Evolutionary conservation across 352 stramenopile genomes (phyloP).

Genomic region (Plasmopara muralis): DNA sequence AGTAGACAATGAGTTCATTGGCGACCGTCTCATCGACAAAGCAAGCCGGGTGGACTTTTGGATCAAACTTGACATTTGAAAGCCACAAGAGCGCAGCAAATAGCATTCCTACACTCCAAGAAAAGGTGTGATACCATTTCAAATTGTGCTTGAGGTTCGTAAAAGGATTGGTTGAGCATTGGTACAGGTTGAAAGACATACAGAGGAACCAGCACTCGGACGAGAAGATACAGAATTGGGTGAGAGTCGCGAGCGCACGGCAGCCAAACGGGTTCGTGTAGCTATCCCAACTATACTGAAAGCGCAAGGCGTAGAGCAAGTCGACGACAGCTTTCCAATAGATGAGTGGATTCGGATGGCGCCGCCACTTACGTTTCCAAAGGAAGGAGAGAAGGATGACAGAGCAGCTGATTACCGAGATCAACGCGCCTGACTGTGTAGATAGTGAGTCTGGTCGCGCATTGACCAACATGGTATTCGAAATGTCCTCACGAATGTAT

Average conservation of each 20-base stretch:
- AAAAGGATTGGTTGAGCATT: constrained; percentile 84
- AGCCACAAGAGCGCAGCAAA: constrained; percentile 54
- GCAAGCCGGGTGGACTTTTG: constrained; percentile 40
- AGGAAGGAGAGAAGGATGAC: constrained; percentile 64
- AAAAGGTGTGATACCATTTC: constrained; percentile 67
- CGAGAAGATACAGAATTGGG: constrained; percentile 69
- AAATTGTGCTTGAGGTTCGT: constrained; percentile 73
- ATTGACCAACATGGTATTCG: constrained; percentile 21
- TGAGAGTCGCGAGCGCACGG: constrained; percentile 49
- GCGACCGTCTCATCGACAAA: constrained; percentile 70
- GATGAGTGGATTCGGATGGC: constrained; percentile 76
- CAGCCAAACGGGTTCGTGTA: constrained; percentile 45
- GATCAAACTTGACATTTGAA: constrained; percentile 45
- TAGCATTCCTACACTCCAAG: constrained; percentile 51
- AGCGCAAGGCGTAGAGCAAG: constrained; percentile 65
- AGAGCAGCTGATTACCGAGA: constrained; percentile 72
- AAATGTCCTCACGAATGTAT: neutral
- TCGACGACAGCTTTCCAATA: constrained; percentile 79
- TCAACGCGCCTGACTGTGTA: constrained; percentile 58
- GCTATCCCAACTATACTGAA: constrained; percentile 62
- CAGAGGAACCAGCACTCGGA: constrained; percentile 86
- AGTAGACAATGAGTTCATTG: constrained; percentile 64
- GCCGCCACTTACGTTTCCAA: constrained; percentile 57
- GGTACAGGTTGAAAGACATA: constrained; percentile 82
- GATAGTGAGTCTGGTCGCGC: constrained; percentile 38